These are phyloP conservation scores for Debaryomyces castellii DNA, from an alignment of 805 yeast genomes.

Conservation along the genomic window DNA sequence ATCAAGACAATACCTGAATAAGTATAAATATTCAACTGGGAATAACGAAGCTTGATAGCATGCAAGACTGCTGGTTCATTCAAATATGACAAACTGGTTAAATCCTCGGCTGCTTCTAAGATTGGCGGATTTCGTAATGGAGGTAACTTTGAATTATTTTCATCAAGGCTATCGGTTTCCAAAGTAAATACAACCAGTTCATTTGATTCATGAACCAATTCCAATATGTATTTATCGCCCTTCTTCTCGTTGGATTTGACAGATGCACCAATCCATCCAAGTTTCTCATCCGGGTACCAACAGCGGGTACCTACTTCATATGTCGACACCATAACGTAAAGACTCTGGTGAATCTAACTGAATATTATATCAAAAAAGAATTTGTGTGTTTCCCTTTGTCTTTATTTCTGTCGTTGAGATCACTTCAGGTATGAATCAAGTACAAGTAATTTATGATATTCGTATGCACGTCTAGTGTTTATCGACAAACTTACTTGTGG, in stretches of 20 bases:
- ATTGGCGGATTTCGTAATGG: constrained; percentile 88
- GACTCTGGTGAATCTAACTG: not conserved
- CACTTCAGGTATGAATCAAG: not conserved
- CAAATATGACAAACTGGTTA: constrained; percentile 85
- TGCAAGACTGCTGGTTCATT: constrained; percentile 96
- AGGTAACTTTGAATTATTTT: constrained; percentile 62
- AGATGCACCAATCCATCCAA: constrained; percentile 76
- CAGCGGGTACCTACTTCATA: constrained; percentile 45
- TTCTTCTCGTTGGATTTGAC: constrained; percentile 45
- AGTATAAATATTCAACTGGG: constrained; percentile 89
- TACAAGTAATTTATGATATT: not conserved
- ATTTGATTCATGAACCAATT: constrained; percentile 54
- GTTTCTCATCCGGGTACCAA: constrained; percentile 74
- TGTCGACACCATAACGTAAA: constrained; percentile 9
- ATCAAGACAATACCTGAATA: constrained; percentile 95
- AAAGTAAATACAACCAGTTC: constrained; percentile 41
- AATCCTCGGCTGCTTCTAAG: constrained; percentile 90
- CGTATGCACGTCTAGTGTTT: not conserved
- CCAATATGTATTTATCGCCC: constrained; percentile 47
- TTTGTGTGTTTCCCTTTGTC: not conserved
- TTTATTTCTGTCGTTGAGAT: not conserved
- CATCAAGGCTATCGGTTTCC: constrained; percentile 49
- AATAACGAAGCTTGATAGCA: constrained; percentile 86
- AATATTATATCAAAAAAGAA: not conserved
- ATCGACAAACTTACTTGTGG: not conserved